Evolutionary conservation across 1,139 yeast genomes (phyloP), one percentile per base, ranked within the genome.

Genomic region (Sugiyamaella castrensis): DNA sequence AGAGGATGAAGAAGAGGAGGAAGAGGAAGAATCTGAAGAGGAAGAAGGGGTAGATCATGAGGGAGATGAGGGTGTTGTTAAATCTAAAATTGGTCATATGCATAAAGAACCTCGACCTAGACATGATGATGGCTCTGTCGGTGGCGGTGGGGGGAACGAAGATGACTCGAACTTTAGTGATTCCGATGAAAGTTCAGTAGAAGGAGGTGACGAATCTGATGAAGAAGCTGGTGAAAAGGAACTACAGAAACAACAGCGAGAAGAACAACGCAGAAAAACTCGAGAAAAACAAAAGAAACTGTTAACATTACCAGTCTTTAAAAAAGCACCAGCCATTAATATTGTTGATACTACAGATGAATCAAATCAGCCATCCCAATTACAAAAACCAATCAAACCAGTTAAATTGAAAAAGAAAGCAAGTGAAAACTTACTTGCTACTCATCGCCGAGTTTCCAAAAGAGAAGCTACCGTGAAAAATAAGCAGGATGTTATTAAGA

Each of bases 381-480:
- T 52, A 43, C 53, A 52, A 48, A 52, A 43, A 50, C 55, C 27
- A 56, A 59, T 53, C 24, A 53, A 44, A 49, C 65, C 57, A 60
- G 64, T 57, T 6, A 19, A 19, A 19, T 19, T 19, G 5, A 19
- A 19, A 19, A 19, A 19, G 24, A 19, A 19, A 19, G 24, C 24
- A 5, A 39, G 44, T 49, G 70, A 53, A 55, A 69, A 50, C 64
- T 67, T 40, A 76, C 83, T 2, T 81, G 81, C 48, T 71, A 91
- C 62, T 0, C 82, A 81, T 27, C 74, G 96, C 60, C 75, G 98
- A 58, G 79, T 87, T 1, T 87, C 96, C 0, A 78, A 88, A 11
- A 79, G 98, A 65, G 72, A 81, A 2, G 79, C 95, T 0, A 94
- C 95, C 0, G 77, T 88, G 6, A 83, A 82, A 57, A 89, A 82